Percentiles rank a stretch among this genome's conserved stretches.
These are phyloP conservation scores for Zasmidium citrigriseum DNA, from an alignment of 2,329 filamentous ascomycete genomes.

Conservation along the genomic window DNA sequence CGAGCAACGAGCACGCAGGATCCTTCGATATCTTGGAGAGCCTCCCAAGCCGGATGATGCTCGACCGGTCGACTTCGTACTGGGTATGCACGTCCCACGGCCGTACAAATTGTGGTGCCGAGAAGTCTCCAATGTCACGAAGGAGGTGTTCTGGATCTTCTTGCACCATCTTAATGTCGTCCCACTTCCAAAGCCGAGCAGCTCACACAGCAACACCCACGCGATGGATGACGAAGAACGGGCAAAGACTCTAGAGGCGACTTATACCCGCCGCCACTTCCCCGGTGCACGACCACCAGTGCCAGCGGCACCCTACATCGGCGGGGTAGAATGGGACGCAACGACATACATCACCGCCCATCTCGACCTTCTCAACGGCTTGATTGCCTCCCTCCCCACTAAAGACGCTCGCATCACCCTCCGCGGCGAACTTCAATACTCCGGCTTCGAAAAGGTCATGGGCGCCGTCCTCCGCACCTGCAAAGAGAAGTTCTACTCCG, in stretches of 20 bases:
- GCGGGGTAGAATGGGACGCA: conserved; percentile 97
- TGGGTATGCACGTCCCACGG: conserved; percentile 82
- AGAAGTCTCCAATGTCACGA: conserved; percentile 88
- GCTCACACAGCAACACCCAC: conserved; percentile 25
- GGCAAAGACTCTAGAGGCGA: conserved; percentile 28
- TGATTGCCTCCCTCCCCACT: conserved; percentile 78
- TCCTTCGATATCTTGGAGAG: conserved; percentile 79
- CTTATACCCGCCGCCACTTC: conserved; percentile 68
- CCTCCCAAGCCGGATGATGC: conserved; percentile 76
- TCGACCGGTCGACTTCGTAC: conserved; percentile 79
- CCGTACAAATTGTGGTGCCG: conserved; percentile 95
- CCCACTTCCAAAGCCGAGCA: conserved; percentile 54
- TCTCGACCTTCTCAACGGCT: conserved; percentile 87
- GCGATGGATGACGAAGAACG: conserved; percentile 22
- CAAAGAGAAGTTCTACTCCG: conserved; percentile 96
- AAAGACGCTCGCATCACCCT: conserved; percentile 71
- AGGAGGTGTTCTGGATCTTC: conserved; percentile 99
- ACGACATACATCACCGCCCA: conserved; percentile 95
- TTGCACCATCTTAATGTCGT: conserved; percentile 91
- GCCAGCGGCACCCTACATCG: conserved; percentile 91
- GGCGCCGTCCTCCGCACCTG: conserved; percentile 82
- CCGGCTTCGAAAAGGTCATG: conserved; percentile 89
- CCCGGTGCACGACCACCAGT: conserved; percentile 85
- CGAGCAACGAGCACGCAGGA: conserved; percentile 64
- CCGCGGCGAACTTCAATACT: conserved; percentile 75